Base-by-base conservation (phyloP, 768 basidiomycete genomes). In the Hericium erinaceus region DNA sequence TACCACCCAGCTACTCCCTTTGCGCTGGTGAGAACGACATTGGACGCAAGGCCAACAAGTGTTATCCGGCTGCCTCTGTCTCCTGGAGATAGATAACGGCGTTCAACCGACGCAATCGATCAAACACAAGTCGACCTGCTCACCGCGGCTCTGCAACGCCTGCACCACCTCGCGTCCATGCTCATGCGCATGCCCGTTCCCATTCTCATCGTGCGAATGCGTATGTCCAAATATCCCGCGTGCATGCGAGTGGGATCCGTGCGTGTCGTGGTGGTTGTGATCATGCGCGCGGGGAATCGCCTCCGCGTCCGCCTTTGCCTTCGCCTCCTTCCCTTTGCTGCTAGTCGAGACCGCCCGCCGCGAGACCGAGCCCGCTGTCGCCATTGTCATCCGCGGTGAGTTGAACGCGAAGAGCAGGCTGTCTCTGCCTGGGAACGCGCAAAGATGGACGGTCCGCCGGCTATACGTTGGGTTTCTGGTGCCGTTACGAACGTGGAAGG, bases 1-100 rank as follows among this genome's bases (percentile, higher is more conserved):
- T 81, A 85, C 81, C 87, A 88, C 20, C 94, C 97, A 40, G 95
- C 95, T 11, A 79, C 65, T 40, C 93, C 95, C 69, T 99, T 99
- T 33, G 85, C 76, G 15, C 75, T 75, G 0, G 95, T 97, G 61
- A 99, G 73, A 6, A 77, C 82, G 38, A 98, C 75, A 65, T 98
- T 98, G 54, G 87, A 77, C 55, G 83, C 77, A 38, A 98, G 75
- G 0, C 97, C 95, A 60, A 93, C 72, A 55, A 95, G 77, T 6
- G 93, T 95, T 65, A 95, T 88, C 57, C 79, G 80, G 60, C 83
- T 88, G 22, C 94, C 93, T 61, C 83, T 75, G 72, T 94, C 92
- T 48, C 82, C 91, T 90, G 62, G 16, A 57, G 9, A 40, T 33
- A 57, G 9, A 40, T 33, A 33, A 33, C 33, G 33, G 28, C 9